These are phyloP conservation scores for Pseudomonodictys pantanalensis DNA, from an alignment of 495 filamentous ascomycete genomes.

Conservation along the genomic window DNA sequence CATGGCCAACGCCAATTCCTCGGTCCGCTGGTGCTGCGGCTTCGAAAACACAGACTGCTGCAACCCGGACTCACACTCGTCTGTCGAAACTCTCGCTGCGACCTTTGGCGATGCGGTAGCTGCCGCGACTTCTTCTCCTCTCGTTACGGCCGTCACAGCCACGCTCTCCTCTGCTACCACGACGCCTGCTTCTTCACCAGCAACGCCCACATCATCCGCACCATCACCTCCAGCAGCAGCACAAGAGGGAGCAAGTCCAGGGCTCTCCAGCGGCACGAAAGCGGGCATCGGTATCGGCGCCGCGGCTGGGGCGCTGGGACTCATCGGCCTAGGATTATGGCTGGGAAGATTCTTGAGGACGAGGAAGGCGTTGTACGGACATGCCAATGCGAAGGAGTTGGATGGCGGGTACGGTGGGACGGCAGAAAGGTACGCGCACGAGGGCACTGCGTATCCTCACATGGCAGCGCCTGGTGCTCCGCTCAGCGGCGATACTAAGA, in stretches of 20 bases:
- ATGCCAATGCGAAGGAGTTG: too few species aligned
- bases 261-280: background rate
- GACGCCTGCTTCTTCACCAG: background rate
- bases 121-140: background rate
- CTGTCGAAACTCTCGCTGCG: background rate
- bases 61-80: background rate
- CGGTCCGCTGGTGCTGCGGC: background rate
- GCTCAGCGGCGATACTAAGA: too few species aligned
- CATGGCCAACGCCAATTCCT: background rate
- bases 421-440: too few species aligned
- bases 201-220: background rate
- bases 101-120: background rate
- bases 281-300: conserved; percentile 1
- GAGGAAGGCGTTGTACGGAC: too few species aligned
- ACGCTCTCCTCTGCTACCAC: background rate
- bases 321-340: background rate
- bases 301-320: background rate
- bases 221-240: background rate
- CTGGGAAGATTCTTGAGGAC: conserved; percentile 1
- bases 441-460: too few species aligned
- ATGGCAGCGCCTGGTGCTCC: too few species aligned
- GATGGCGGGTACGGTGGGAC: too few species aligned
- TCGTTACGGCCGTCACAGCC: too few species aligned
- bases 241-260: too few species aligned
- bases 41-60: background rate